phyloP scores from a whole-genome alignment of 192 early-diverging fungal species.

The Hyaloraphidium curvatum region DNA sequence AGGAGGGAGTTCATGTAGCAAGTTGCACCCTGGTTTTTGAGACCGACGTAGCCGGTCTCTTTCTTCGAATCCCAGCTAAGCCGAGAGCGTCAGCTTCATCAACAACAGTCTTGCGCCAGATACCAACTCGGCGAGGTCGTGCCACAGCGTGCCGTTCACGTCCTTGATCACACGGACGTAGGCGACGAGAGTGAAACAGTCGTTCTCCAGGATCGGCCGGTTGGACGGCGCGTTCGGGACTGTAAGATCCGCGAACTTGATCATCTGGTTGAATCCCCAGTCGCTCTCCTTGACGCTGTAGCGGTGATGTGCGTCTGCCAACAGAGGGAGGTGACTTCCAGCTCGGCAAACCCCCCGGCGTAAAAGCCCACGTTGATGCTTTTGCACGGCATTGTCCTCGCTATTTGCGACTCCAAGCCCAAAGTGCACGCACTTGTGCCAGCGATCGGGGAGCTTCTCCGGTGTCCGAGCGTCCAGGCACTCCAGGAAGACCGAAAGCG shows the following conservation, averaged over 20 bases:
- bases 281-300: slow-evolving; percentile 65
- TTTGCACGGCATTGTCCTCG: slow-evolving; percentile 38
- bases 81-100: neutral
- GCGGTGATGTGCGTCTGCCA: slow-evolving; percentile 51
- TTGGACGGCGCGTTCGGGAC: slow-evolving; percentile 14
- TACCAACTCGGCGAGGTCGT: slow-evolving; percentile 67
- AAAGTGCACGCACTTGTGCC: slow-evolving; percentile 76
- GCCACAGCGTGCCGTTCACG: slow-evolving; percentile 82
- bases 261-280: slow-evolving; percentile 86
- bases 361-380: slow-evolving; percentile 9
- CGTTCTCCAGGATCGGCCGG: slow-evolving; percentile 45
- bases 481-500: slow-evolving; percentile 70
- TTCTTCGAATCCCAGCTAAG: slow-evolving; percentile 71
- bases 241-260: slow-evolving; percentile 27
- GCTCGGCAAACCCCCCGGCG: neutral
- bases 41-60: slow-evolving; percentile 76
- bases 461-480: slow-evolving; percentile 43
- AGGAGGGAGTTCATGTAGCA: slow-evolving; percentile 98
- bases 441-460: slow-evolving; percentile 21
- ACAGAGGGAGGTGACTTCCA: neutral
- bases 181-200: slow-evolving; percentile 40
- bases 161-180: slow-evolving; percentile 64
- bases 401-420: slow-evolving; percentile 54
- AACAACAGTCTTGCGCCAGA: neutral
- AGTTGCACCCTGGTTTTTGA: slow-evolving; percentile 94